Conservation (phyloP, 768 basidiomycete species). For the Tulasnella sp. region DNA sequence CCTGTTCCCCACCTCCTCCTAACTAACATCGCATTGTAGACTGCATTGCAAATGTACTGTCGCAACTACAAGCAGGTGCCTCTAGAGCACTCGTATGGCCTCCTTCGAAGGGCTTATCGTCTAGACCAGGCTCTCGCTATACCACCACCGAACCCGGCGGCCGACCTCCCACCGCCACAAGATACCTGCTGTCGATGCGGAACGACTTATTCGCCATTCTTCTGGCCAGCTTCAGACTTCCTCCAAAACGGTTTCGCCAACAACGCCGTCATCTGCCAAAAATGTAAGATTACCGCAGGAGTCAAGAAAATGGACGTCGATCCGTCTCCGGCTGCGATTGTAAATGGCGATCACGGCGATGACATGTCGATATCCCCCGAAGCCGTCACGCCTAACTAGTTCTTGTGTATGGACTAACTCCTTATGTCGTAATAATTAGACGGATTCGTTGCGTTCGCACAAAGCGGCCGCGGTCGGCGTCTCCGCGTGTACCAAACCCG, state of each 20-base stretch:
- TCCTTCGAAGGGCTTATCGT: slow-evolving; percentile 83
- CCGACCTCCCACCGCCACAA: slow-evolving; percentile 37
- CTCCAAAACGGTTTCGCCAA: slow-evolving; percentile 34
- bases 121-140: slow-evolving; percentile 66
- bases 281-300: slow-evolving; percentile 41
- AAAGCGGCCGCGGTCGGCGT: not conserved
- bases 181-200: slow-evolving; percentile 54
- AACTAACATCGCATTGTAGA: slow-evolving; percentile 47
- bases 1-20: slow-evolving; percentile 39
- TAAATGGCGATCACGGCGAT: not conserved
- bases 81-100: slow-evolving; percentile 67
- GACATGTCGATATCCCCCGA: slow-evolving; percentile 10
- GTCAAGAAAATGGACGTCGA: not conserved
- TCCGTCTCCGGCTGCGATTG: not conserved
- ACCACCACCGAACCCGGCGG: slow-evolving; percentile 24
- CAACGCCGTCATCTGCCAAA: slow-evolving; percentile 42
- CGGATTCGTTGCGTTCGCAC: not conserved
- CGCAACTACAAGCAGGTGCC: slow-evolving; percentile 78
- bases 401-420: not conserved
- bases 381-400: not conserved
- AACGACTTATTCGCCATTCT: slow-evolving; percentile 71
- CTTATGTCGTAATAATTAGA: slow-evolving; percentile 16
- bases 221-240: slow-evolving; percentile 49
- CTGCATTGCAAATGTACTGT: slow-evolving; percentile 84
- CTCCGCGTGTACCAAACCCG: too few species aligned